Conservation (phyloP, 1,284 basidiomycete genomes). For the Somion occarium region DNA sequence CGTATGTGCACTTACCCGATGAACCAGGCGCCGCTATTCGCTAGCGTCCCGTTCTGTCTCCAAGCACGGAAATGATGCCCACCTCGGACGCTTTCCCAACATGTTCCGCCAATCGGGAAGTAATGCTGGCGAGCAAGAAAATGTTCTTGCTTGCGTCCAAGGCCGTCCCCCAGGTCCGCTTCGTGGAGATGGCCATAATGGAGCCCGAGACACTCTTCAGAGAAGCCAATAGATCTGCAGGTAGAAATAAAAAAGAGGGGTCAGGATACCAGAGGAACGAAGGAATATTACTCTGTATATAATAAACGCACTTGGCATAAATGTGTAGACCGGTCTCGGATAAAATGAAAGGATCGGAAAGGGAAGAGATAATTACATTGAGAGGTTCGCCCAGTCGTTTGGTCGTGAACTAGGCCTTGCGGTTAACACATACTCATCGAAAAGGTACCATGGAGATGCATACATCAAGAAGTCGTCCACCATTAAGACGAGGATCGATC, state of each 20-base stretch:
- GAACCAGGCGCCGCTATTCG: slow-evolving; percentile 43
- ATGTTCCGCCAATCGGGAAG: slow-evolving; percentile 40
- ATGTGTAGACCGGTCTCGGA: slow-evolving; percentile 35
- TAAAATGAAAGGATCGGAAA: slow-evolving; percentile 39
- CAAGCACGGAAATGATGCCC: slow-evolving; percentile 46
- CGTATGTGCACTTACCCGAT: slow-evolving; percentile 36
- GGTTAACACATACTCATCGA: not conserved
- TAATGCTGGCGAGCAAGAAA: slow-evolving; percentile 40
- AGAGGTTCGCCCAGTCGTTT: slow-evolving; percentile 40
- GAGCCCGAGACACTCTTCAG: slow-evolving; percentile 41
- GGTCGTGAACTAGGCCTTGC: slow-evolving; percentile 50
- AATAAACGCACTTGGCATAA: slow-evolving; percentile 36
- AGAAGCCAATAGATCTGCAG: slow-evolving; percentile 64
- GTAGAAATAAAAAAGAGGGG: not conserved
- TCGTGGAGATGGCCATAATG: slow-evolving; percentile 40
- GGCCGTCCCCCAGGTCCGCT: slow-evolving; percentile 43
- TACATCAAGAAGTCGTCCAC: slow-evolving; percentile 70
- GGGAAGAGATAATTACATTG: slow-evolving; percentile 42
- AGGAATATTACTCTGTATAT: too few species aligned
- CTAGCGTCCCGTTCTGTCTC: slow-evolving; percentile 41
- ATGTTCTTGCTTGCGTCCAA: slow-evolving; percentile 35
- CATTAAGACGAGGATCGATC: slow-evolving; percentile 65
- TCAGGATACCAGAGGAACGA: not conserved
- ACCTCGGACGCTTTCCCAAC: slow-evolving; percentile 44
- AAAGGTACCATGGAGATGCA: slow-evolving; percentile 19